Evolutionary conservation across 2,329 filamentous ascomycete genomes (phyloP).

Genomic region (Neoscytalidium dimidiatum): DNA sequence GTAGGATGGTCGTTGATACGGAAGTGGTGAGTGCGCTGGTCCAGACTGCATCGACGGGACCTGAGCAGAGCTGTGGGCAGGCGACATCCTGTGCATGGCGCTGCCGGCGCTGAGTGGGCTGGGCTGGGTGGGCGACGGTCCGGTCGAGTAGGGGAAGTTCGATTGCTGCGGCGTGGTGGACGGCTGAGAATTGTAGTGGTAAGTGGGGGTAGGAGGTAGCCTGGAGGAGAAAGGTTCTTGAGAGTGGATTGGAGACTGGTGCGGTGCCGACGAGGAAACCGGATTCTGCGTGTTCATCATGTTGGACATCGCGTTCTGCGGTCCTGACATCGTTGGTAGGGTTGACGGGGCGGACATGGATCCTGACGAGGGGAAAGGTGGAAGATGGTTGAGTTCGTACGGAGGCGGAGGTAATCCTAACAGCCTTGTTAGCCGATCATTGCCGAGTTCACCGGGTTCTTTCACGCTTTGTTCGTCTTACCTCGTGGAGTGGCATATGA

Average conservation of each 20-base stretch:
- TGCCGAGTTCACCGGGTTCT: neutral
- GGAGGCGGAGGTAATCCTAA: conserved; percentile 67
- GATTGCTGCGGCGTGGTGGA: conserved; percentile 53
- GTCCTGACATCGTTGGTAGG: conserved; percentile 47
- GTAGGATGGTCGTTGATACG: conserved; percentile 51
- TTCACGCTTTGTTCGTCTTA: conserved; percentile 30
- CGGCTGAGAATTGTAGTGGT: conserved; percentile 58
- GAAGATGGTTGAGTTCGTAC: conserved; percentile 66
- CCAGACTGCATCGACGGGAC: conserved; percentile 51
- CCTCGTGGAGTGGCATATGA: conserved; percentile 43
- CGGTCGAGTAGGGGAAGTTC: conserved; percentile 51
- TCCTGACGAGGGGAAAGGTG: conserved; percentile 62
- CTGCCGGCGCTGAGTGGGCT: conserved; percentile 51
- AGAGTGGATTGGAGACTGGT: conserved; percentile 56
- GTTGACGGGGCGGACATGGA: conserved; percentile 57
- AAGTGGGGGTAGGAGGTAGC: conserved; percentile 62
- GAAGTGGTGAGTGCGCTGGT: conserved; percentile 48
- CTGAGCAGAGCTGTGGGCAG: conserved; percentile 46
- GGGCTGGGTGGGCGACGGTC: conserved; percentile 51
- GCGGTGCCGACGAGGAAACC: conserved; percentile 37
- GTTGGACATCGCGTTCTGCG: conserved; percentile 47
- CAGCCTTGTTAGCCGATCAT: conserved; percentile 16
- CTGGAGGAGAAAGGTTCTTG: conserved; percentile 60
- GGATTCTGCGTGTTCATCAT: conserved; percentile 50
- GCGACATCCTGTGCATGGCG: conserved; percentile 54